These are phyloP conservation scores for Thymus quinquecostatus DNA, from an alignment of 257 asterid species.

Conservation along the genomic window DNA sequence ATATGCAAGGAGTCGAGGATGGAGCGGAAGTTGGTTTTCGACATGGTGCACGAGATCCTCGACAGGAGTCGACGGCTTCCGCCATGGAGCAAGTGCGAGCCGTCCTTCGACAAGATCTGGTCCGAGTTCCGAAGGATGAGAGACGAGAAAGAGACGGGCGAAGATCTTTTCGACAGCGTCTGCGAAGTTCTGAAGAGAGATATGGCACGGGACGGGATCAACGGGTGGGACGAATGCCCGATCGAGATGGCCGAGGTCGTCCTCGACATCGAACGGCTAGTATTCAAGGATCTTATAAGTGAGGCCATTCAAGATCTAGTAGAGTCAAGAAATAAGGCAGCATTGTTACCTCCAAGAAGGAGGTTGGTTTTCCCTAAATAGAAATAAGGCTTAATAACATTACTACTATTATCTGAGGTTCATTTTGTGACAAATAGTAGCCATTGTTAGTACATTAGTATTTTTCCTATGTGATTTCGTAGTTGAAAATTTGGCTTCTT, in stretches of 20 bases:
- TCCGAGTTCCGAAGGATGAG: conserved; percentile 64
- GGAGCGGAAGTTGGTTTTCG: conserved; percentile 68
- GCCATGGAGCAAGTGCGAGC: conserved; percentile 62
- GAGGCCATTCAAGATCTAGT: conserved; percentile 73
- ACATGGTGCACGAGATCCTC: conserved; percentile 68
- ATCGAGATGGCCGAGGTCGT: conserved; percentile 71
- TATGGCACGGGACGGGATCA: conserved; percentile 54
- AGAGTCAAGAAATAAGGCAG: conserved; percentile 42
- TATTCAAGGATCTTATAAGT: conserved; percentile 77
- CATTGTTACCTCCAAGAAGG: conserved; percentile 47
- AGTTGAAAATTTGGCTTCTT: not conserved
- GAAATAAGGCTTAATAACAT: too few species aligned
- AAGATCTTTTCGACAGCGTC: conserved; percentile 64
- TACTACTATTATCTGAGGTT: conserved; percentile 16
- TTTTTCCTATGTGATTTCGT: conserved; percentile 24
- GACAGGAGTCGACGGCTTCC: conserved; percentile 64
- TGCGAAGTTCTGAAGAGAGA: conserved; percentile 76
- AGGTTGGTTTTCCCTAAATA: conserved; percentile 59
- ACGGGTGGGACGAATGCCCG: conserved; percentile 81
- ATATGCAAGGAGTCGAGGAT: conserved; percentile 55
- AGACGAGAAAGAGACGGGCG: conserved; percentile 39
- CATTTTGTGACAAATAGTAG: conserved; percentile 17
- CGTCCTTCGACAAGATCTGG: conserved; percentile 56
- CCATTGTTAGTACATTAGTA: not conserved
- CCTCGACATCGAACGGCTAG: conserved; percentile 79